Conservation (phyloP, 805 yeast species). For the Starmerella sp. region DNA sequence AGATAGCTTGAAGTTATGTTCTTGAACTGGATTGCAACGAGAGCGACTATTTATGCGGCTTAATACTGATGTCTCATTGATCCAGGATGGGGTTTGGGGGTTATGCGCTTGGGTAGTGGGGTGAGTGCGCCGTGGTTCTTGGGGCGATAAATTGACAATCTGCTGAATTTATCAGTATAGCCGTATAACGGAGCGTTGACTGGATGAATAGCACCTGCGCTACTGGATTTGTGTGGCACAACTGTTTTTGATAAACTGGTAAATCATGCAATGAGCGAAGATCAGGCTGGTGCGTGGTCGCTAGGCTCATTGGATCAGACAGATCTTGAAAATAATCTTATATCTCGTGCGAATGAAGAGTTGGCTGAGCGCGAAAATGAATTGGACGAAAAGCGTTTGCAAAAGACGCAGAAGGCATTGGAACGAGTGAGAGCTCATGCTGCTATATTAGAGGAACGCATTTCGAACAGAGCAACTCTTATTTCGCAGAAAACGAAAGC, state of each 20-base stretch:
- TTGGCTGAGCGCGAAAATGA: constrained; percentile 55
- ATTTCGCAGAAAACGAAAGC: constrained; percentile 52
- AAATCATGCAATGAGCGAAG: not conserved
- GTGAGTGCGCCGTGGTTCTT: not conserved
- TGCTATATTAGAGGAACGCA: constrained; percentile 37
- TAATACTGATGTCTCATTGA: not conserved
- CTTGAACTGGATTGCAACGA: not conserved
- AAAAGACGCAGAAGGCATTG: constrained; percentile 46
- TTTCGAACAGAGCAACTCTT: constrained; percentile 44
- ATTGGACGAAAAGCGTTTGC: constrained; percentile 63
- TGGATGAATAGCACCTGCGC: not conserved
- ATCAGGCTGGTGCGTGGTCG: constrained; percentile 4
- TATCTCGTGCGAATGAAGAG: constrained; percentile 44
- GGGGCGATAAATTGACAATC: not conserved
- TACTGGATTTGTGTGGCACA: not conserved
- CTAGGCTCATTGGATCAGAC: constrained; percentile 59
- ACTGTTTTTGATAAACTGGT: not conserved
- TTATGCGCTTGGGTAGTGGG: not conserved
- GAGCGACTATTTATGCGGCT: not conserved
- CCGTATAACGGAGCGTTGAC: not conserved
- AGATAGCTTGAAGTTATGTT: no score
- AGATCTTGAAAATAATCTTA: constrained; percentile 63
- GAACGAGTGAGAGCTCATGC: constrained; percentile 37
- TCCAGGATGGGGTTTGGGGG: not conserved
- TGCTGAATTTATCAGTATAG: not conserved